phyloP scores from a whole-genome alignment of 768 basidiomycete species.

The Crassisporium funariophilum region DNA sequence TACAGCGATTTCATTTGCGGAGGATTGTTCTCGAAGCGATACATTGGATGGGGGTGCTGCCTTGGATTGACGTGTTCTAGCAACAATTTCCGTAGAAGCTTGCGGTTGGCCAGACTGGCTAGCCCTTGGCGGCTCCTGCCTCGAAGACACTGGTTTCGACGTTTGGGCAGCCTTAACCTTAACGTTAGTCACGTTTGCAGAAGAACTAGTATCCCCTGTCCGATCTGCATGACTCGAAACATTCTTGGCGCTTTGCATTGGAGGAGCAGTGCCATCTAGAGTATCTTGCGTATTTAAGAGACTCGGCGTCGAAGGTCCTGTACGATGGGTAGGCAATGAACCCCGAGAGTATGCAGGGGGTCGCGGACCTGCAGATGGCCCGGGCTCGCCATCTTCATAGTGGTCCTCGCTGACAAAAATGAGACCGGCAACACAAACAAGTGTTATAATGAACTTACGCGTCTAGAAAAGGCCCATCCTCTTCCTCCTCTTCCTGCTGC shows the following conservation, averaged over 20 bases:
- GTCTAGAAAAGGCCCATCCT: constrained; percentile 2
- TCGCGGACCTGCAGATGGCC: constrained; percentile 3
- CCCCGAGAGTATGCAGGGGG: constrained; percentile 17
- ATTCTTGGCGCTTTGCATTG: background rate
- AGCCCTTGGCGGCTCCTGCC: no score
- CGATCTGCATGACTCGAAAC: background rate
- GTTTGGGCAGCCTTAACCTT: no score
- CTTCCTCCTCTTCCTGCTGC: constrained; percentile 8
- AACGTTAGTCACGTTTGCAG: no score
- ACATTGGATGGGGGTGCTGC: no score
- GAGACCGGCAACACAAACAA: background rate
- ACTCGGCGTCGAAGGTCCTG: background rate
- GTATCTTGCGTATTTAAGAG: constrained; percentile 15
- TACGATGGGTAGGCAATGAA: background rate
- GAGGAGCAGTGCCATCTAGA: constrained; percentile 5
- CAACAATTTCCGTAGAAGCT: no score
- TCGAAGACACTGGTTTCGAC: no score
- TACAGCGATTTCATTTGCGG: no score
- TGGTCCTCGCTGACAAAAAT: constrained; percentile 1
- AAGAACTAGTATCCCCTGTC: no score
- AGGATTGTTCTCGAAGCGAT: no score
- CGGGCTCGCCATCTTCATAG: constrained; percentile 5
- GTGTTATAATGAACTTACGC: background rate
- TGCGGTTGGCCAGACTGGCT: no score
- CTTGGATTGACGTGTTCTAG: no score